These are phyloP conservation scores for Coniochaeta sp. DNA, from an alignment of 2,329 filamentous ascomycete species.

Conservation along the genomic window DNA sequence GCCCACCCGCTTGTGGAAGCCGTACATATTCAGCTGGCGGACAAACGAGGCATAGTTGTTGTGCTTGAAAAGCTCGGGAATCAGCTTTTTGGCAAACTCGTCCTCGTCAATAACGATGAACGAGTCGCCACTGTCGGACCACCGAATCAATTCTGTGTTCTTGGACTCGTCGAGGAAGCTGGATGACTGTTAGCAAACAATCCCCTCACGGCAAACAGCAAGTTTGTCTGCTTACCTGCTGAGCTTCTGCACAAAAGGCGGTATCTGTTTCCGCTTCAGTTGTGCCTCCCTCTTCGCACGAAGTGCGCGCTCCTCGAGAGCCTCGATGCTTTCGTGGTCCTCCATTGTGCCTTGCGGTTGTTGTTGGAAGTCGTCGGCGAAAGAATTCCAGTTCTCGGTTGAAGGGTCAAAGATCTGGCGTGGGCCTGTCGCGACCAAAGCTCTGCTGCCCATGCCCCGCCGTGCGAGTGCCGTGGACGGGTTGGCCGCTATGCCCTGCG, in stretches of 20 bases:
- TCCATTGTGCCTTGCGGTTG: constrained; percentile 30
- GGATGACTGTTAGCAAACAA: constrained; percentile 13
- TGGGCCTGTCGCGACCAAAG: constrained; percentile 36
- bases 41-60: constrained; percentile 98
- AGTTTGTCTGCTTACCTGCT: constrained; percentile 68
- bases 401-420: constrained; percentile 19
- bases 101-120: constrained; percentile 97
- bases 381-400: constrained; percentile 28
- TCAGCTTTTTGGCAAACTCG: constrained; percentile 93
- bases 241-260: constrained; percentile 94
- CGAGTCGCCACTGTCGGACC: constrained; percentile 93
- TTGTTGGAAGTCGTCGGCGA: constrained; percentile 35
- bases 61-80: constrained; percentile 98
- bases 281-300: constrained; percentile 82
- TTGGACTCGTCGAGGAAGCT: constrained; percentile 92
- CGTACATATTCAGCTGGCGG: constrained; percentile 92
- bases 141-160: constrained; percentile 91
- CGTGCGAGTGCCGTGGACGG: constrained; percentile 46
- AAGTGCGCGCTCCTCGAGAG: constrained; percentile 71
- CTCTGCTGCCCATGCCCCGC: constrained; percentile 39
- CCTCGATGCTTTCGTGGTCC: constrained; percentile 67
- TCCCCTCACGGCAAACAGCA: background rate
- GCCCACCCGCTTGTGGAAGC: constrained; percentile 92
- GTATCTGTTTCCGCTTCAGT: constrained; percentile 88
- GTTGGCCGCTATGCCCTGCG: constrained; percentile 17